phyloP scores from a whole-genome alignment of 2,329 filamentous ascomycete species.

The Pseudocercospora eumusae region DNA sequence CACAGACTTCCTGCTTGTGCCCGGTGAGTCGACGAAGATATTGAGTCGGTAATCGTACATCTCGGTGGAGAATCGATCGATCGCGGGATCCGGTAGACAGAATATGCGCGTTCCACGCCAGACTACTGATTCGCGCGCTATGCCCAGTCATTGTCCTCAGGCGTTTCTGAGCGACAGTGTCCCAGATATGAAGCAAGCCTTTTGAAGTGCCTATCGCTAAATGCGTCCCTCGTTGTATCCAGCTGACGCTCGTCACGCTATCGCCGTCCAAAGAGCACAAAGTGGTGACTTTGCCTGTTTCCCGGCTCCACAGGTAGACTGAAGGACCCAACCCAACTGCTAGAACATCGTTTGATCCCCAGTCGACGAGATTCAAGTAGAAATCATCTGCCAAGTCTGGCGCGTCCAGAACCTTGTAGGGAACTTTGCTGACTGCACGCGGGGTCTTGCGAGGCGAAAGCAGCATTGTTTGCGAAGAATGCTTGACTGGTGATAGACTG shows the following conservation, averaged over 20 bases:
- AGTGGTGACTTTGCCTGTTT: slow-evolving; percentile 86
- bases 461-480: slow-evolving; percentile 89
- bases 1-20: slow-evolving; percentile 98
- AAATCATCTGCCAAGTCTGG: slow-evolving; percentile 96
- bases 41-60: slow-evolving; percentile 89
- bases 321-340: slow-evolving; percentile 90
- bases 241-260: slow-evolving; percentile 92
- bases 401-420: slow-evolving; percentile 95
- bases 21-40: slow-evolving; percentile 84
- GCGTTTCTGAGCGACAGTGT: slow-evolving; percentile 81
- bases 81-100: slow-evolving; percentile 93
- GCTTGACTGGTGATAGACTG: slow-evolving; percentile 89
- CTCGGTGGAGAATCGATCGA: slow-evolving; percentile 89
- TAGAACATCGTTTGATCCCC: slow-evolving; percentile 92
- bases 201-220: slow-evolving; percentile 93
- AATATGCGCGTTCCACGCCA: slow-evolving; percentile 98
- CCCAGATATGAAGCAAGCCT: slow-evolving; percentile 95
- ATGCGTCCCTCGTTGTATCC: slow-evolving; percentile 94
- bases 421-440: slow-evolving; percentile 89
- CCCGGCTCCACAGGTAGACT: slow-evolving; percentile 98
- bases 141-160: slow-evolving; percentile 96
- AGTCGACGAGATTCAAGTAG: slow-evolving; percentile 95
- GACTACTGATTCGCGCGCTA: slow-evolving; percentile 84
- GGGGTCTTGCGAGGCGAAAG: slow-evolving; percentile 87
- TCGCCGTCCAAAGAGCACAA: slow-evolving; percentile 91